Evolutionary conservation across 345 rosid species (phyloP).

Genomic region (Barbarea vulgaris): DNA sequence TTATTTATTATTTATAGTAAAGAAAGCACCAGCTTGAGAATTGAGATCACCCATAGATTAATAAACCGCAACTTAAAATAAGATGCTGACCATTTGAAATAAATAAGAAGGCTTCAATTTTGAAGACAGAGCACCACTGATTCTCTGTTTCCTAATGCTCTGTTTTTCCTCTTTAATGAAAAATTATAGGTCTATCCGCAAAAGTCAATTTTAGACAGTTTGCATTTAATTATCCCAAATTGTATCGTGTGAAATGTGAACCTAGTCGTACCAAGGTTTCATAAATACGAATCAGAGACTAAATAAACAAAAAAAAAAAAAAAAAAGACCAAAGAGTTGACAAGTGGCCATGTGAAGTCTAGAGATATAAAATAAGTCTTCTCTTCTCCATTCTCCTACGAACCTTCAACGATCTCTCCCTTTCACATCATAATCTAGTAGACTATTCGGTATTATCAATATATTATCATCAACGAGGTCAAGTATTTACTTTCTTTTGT

Average conservation of each 20-base stretch:
- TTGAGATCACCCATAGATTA: no score
- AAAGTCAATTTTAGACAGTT: not conserved
- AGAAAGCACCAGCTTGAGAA: no score
- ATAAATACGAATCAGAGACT: not conserved
- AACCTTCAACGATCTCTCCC: conserved; percentile 53
- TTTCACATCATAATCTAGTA: conserved; percentile 23
- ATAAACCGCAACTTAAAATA: not conserved
- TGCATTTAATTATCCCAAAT: not conserved
- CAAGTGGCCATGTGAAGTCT: conserved; percentile 40
- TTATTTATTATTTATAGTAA: no score
- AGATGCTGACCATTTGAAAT: not conserved
- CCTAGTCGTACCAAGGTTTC: not conserved
- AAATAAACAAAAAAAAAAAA: conserved; percentile 11
- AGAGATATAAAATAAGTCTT: conserved; percentile 37
- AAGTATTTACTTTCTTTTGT: no score
- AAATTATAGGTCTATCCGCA: not conserved
- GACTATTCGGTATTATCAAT: no score
- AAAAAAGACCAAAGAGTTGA: conserved; percentile 38
- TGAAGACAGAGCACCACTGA: not conserved
- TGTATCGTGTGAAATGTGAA: not conserved
- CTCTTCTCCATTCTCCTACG: conserved; percentile 31
- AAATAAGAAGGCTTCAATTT: not conserved
- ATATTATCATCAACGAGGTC: not conserved
- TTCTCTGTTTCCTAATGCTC: not conserved
- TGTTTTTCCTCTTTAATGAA: no score